A percentile compares a stretch with the other conserved stretches of the same genome.
These are phyloP conservation scores for Paramyrothecium roridum DNA, from an alignment of 2,329 filamentous ascomycete species.

Conservation along the genomic window DNA sequence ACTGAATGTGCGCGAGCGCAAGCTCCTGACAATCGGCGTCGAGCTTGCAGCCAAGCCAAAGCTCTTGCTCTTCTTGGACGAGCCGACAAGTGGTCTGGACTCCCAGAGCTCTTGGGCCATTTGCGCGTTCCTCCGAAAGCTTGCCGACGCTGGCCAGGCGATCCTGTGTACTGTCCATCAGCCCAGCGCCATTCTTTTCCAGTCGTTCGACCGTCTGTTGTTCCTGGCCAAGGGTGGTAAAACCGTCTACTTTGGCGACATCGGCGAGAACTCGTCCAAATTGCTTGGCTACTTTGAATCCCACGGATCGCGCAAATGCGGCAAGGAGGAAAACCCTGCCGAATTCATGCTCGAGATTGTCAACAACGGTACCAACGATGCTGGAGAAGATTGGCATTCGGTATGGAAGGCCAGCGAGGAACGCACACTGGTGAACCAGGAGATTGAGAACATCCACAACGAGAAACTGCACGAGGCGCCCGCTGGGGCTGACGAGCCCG, in stretches of 20 bases:
- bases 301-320: slow-evolving; percentile 60
- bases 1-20: slow-evolving; percentile 60
- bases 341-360: slow-evolving; percentile 68
- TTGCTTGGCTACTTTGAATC: slow-evolving; percentile 62
- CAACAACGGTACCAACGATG: slow-evolving; percentile 33
- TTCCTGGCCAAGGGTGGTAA: slow-evolving; percentile 63
- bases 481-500: slow-evolving; percentile 9
- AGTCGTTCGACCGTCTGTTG: slow-evolving; percentile 57
- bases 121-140: slow-evolving; percentile 57
- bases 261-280: slow-evolving; percentile 55
- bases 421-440: slow-evolving; percentile 47
- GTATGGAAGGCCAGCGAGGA: slow-evolving; percentile 60
- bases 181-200: slow-evolving; percentile 50
- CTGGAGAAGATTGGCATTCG: slow-evolving; percentile 59
- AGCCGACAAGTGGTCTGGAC: slow-evolving; percentile 61
- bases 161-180: slow-evolving; percentile 56
- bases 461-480: slow-evolving; percentile 32
- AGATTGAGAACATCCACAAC: slow-evolving; percentile 62
- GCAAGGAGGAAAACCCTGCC: slow-evolving; percentile 65
- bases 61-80: slow-evolving; percentile 60
- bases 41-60: slow-evolving; percentile 55
- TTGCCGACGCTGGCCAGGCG: slow-evolving; percentile 52
- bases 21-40: slow-evolving; percentile 60
- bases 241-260: slow-evolving; percentile 68
- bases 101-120: slow-evolving; percentile 63